Conservation (phyloP, 1,284 basidiomycete genomes). For the Cutaneotrichosporon curvatum region DNA sequence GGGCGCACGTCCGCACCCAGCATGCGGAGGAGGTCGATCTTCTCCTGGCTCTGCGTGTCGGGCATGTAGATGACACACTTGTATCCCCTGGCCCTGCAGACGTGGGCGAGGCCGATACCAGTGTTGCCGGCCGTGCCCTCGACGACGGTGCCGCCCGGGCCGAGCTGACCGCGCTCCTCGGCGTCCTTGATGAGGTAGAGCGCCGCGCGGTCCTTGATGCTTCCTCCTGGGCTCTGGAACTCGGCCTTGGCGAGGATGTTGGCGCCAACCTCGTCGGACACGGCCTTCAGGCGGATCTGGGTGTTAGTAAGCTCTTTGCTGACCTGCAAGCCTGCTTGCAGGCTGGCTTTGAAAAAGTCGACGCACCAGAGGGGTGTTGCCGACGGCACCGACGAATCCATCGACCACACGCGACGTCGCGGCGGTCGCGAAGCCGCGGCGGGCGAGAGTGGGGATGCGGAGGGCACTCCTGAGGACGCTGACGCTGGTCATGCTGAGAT, state of each 20-base stretch:
- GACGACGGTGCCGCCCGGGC: slow-evolving; percentile 88
- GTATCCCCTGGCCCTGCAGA: slow-evolving; percentile 88
- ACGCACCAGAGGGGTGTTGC: slow-evolving; percentile 86
- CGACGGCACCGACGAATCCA: slow-evolving; percentile 82
- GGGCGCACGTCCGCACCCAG: slow-evolving; percentile 93
- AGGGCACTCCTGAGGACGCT: too few relatives aligned
- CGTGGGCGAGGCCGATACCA: slow-evolving; percentile 87
- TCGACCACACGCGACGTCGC: slow-evolving; percentile 52
- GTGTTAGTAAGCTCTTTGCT: too few relatives aligned
- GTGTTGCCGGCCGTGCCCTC: slow-evolving; percentile 99
- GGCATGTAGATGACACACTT: slow-evolving; percentile 99
- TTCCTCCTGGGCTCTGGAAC: slow-evolving; percentile 98
- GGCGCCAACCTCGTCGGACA: slow-evolving; percentile 85
- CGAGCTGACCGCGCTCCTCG: slow-evolving; percentile 67
- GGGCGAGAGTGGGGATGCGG: slow-evolving; percentile 1
- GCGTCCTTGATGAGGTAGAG: slow-evolving; percentile 84
- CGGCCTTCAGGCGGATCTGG: slow-evolving; percentile 72
- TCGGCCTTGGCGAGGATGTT: slow-evolving; percentile 92
- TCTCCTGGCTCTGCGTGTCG: slow-evolving; percentile 91
- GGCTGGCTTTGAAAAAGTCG: not conserved
- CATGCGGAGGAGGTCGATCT: slow-evolving; percentile 95
- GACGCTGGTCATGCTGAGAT: too few relatives aligned
- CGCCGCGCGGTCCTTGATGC: slow-evolving; percentile 95
- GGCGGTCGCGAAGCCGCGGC: slow-evolving; percentile 31
- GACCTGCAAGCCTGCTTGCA: too few relatives aligned